A percentile compares a stretch with the other conserved stretches of the same genome.
Conservation (phyloP, 1,284 basidiomycete species). For the Pholiota adiposa region DNA sequence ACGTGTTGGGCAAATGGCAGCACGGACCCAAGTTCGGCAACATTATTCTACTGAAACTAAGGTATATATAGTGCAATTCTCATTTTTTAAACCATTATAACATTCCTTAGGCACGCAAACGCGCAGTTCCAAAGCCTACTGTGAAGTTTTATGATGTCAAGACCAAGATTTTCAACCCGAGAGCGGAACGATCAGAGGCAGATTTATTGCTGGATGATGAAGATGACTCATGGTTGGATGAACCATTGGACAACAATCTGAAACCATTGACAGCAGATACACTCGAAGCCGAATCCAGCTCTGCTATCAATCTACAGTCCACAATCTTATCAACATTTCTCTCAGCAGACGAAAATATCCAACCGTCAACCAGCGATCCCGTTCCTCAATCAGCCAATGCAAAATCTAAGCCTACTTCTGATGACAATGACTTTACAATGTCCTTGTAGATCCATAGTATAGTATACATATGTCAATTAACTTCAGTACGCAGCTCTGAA, state of each 20-base stretch:
- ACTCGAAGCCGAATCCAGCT: not conserved
- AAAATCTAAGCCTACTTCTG: not conserved
- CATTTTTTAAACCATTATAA: not conserved
- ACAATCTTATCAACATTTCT: not conserved
- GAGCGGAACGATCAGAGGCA: not conserved
- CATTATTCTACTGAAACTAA: slow-evolving; percentile 16
- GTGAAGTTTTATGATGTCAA: slow-evolving; percentile 9
- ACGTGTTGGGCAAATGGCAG: slow-evolving; percentile 9
- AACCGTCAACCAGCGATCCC: not conserved
- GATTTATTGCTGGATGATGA: not conserved
- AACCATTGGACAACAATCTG: not conserved
- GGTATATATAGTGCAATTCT: not conserved
- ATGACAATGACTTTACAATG: slow-evolving; percentile 11
- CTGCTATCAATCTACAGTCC: not conserved
- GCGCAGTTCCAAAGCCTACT: not conserved
- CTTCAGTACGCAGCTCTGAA: not conserved
- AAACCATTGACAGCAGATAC: not conserved
- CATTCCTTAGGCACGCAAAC: slow-evolving; percentile 1
- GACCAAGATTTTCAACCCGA: not conserved
- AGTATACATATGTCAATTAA: not conserved
- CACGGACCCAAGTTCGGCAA: slow-evolving; percentile 17
- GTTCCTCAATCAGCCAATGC: not conserved
- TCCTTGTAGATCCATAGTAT: not conserved
- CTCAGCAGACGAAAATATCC: not conserved
- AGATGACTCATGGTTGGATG: slow-evolving; percentile 5